Base-by-base conservation (phyloP, 192 early-diverging fungal species). In the Backusella tarrabulga region DNA sequence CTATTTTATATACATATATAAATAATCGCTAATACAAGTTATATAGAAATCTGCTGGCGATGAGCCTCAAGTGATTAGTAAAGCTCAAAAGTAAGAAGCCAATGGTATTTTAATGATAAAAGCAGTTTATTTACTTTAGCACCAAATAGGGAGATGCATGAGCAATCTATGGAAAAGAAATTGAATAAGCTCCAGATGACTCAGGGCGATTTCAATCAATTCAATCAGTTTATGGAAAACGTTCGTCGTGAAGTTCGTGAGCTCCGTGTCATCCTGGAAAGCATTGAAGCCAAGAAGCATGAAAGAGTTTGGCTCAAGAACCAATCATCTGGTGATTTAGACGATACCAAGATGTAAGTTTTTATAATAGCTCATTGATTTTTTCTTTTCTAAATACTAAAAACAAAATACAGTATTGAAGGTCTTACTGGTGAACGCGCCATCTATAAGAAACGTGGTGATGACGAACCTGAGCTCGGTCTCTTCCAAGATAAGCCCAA, bases 251-350 rank as follows among this genome's bases (percentile, higher is more conserved):
- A 94, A 78, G 87, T 94, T 42, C 87, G 90, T 21, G 91, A 94
- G 77, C 83, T 95, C 1, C 88, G 91, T 46, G 92, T 93, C 1
- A 90, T 94, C n/a, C 75, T 95, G 12, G 93, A 94, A 76, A 85
- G 89, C 29, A 90, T 91, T 40, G 92, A 94, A 73, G 89, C 92
- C 54, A 94, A 92, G 79, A 89, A 94, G 44, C 93, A 93, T 77
- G 94, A 95, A 73, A 89, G 94, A 11, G 89, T 92, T 14, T 95
- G 94, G 94, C 83, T 95, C 21, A 88, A 90, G 71, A 93, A 92
- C 77, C 92, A 94, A 77, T 89, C 87, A 34, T 89, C 91, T 17
- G 94, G 94, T 26, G 94, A 95, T 72, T 71, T 95, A 67, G 94
- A 95, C 70, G 94, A 95, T 75, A 89, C 89, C 0, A 95, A 92